Evolutionary conservation across 257 asterid genomes (phyloP), one percentile per base, ranked within the genome.

Genomic region (Eucommia ulmoides): DNA sequence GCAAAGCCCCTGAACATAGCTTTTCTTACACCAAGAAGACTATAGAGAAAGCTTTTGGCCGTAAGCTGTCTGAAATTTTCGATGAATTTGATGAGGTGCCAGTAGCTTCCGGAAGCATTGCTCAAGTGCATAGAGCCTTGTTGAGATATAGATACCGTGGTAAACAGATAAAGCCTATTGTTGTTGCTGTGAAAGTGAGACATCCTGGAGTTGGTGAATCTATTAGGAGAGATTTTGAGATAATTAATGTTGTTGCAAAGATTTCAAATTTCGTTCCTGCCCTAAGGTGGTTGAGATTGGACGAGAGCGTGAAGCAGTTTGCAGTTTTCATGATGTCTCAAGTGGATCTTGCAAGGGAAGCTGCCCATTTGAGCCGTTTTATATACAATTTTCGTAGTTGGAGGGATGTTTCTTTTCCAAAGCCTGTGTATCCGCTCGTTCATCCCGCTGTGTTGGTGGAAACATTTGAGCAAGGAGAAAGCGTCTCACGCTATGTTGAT

Each of bases 181-280:
- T 15, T 6, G 48, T 42, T 16, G 48, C 48, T 1, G 48, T 42
- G 9, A 42, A 42, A 21, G 48, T 42, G 8, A 16, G 48, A 10
- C 48, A 42, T 42, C 48, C 48, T n/a, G 48, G 48, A 42, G 48
- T 42, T 42, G 48, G 48, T 18, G 48, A 42, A 42, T 42, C 48
- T 1, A 42, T 42, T 6, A 42, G 20, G 19, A 42, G 48, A 42
- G 48, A 42, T 42, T 42, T 42, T 42, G 48, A 42, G 48, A 42
- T 42, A 42, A 42, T 42, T 18, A 16, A 42, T 42, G 5, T 42
- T 16, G 19, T 42, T 3, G 48, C 48, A 42, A 42, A 42, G 20
- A 42, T 42, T 3, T 42, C 48, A 42, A 42, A 3, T 3, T 18
- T 16, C 48, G 19, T 42, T 6, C 48, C 48, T 15, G 19, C 48